A percentile compares a stretch with the other conserved stretches of the same genome.
Evolutionary conservation across 2,329 filamentous ascomycete genomes (phyloP).

Genomic region (Aspergillus glaucus): DNA sequence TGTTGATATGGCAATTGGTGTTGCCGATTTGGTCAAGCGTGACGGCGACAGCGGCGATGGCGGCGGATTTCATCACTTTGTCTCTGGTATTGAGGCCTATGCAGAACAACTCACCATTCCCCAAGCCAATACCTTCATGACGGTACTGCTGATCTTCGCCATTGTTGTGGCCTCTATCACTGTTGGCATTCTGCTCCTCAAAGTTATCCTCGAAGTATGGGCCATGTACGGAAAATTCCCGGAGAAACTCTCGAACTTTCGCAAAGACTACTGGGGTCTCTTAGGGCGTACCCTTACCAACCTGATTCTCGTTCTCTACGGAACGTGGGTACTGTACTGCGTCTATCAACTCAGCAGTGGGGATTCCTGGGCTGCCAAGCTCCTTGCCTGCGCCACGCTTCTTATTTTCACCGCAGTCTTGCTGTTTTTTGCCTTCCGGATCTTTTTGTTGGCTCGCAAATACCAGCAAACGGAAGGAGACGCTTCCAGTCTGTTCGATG

Average conservation of each 20-base stretch:
- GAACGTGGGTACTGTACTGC: slow-evolving; percentile 92
- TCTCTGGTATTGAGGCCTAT: slow-evolving; percentile 73
- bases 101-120: slow-evolving; percentile 81
- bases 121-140: slow-evolving; percentile 92
- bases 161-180: slow-evolving; percentile 79
- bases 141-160: slow-evolving; percentile 78
- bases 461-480: slow-evolving; percentile 73
- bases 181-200: slow-evolving; percentile 80
- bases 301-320: slow-evolving; percentile 84
- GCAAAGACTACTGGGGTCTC: slow-evolving; percentile 92
- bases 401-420: slow-evolving; percentile 73
- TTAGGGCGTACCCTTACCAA: slow-evolving; percentile 84
- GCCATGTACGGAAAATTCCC: slow-evolving; percentile 85
- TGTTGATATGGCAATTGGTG: slow-evolving; percentile 38
- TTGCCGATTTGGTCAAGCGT: slow-evolving; percentile 48
- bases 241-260: slow-evolving; percentile 70
- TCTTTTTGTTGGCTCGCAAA: slow-evolving; percentile 67
- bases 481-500: slow-evolving; percentile 66
- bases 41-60: slow-evolving; percentile 29
- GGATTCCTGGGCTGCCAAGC: slow-evolving; percentile 88
- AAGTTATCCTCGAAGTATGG: slow-evolving; percentile 86
- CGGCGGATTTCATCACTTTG: slow-evolving; percentile 48
- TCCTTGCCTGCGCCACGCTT: slow-evolving; percentile 75
- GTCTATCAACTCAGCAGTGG: slow-evolving; percentile 91
- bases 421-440: slow-evolving; percentile 77